Evolutionary conservation across 1,139 yeast genomes (phyloP), one percentile per base, ranked within the genome.

Genomic region (Candida frijolesensis): DNA sequence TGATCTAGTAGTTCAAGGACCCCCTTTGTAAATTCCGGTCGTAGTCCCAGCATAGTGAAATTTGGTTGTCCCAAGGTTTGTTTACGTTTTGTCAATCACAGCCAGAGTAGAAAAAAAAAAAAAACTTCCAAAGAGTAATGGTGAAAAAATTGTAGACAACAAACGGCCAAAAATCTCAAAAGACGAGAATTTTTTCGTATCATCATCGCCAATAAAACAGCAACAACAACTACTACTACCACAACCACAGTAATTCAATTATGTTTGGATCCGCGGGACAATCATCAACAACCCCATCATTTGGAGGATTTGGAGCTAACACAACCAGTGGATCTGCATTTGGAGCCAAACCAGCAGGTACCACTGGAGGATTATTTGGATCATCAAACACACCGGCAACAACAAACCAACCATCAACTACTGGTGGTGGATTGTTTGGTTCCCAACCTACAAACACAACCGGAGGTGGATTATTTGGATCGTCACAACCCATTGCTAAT

Each of bases 381-480:
- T 45, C 42, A 49, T 40, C 46, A 47, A 46, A 25, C 29, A 25
- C 49, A 42, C n/a, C 46, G 32, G 14, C 47, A n/a, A n/a, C n/a
- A 41, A 35, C 50, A 29, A 42, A n/a, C 15, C 51, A 45, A 43
- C 47, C 42, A 16, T 12, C 39, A 45, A 39, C 46, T 42, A 58
- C n/a, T 34, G 27, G 53, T 33, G 65, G 67, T 1, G 68, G 68
- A 6, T 51, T 65, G 38, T 66, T 66, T 55, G 67, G 67, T 10
- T 51, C 16, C 5, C 22, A 38, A 38, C 42, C 42, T 16, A 10
- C 14, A 16, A 12, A 2, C 12, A 35, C 39, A 2, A 10, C 6
- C 8, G 25, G 59, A 6, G 39, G 59, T 5, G 66, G 60, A 11
- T 53, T 57, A 19, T 58, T 58, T 51, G 62, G 34, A 5, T 16